Conservation (phyloP, 2,329 filamentous ascomycete species). For the Aspergillus puulaauensis region DNA sequence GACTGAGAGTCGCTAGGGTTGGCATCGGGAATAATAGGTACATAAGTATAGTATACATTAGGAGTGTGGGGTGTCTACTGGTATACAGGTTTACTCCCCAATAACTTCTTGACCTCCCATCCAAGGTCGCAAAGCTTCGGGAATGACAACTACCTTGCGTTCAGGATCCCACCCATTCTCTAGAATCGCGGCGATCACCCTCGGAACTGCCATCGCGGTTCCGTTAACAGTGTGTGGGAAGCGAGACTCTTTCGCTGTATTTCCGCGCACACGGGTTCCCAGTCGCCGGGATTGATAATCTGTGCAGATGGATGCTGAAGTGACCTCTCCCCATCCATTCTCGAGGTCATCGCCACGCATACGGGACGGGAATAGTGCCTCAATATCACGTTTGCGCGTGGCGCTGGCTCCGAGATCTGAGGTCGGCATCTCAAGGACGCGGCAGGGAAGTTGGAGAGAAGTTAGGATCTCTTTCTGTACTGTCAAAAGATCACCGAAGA, state of each 20-base stretch:
- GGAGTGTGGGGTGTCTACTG: too few species aligned
- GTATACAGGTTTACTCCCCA: conserved; percentile 29
- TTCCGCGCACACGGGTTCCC: conserved; percentile 67
- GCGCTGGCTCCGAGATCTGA: conserved; percentile 87
- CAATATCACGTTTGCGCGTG: conserved; percentile 84
- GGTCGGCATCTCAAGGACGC: conserved; percentile 89
- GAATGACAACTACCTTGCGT: conserved; percentile 67
- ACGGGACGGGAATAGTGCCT: conserved; percentile 87
- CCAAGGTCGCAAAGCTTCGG: conserved; percentile 75
- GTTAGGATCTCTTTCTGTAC: conserved; percentile 83
- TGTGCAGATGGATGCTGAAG: conserved; percentile 84
- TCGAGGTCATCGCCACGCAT: conserved; percentile 42
- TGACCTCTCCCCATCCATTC: conserved; percentile 89
- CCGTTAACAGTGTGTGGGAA: conserved; percentile 94
- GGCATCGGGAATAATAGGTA: neutral
- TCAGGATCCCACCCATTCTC: conserved; percentile 86
- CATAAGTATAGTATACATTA: neutral
- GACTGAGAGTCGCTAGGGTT: neutral
- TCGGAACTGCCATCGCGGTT: conserved; percentile 86
- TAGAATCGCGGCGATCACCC: conserved; percentile 82
- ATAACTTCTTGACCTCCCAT: conserved; percentile 77
- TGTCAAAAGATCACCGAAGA: conserved; percentile 82
- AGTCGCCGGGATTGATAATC: conserved; percentile 90
- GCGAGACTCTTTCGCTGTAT: conserved; percentile 49
- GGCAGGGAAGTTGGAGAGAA: conserved; percentile 76